A percentile compares a stretch with the other conserved stretches of the same genome.
phyloP scores from a whole-genome alignment of 495 filamentous ascomycete genomes.

The Jackrogersella minutella region DNA sequence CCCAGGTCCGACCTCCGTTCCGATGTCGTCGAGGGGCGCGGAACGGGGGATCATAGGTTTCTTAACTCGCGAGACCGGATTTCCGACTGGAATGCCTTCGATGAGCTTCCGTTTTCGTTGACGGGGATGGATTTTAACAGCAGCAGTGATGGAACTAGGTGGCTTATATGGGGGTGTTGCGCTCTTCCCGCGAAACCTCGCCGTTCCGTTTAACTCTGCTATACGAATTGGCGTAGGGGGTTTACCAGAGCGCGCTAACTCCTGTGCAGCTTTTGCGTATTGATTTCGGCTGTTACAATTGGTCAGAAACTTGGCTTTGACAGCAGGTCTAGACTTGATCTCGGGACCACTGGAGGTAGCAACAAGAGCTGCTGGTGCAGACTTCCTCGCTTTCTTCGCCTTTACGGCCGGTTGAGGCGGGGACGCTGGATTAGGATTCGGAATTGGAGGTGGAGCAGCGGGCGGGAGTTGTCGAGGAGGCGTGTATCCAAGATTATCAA shows the following conservation, averaged over 20 bases:
- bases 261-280: conserved; percentile 36
- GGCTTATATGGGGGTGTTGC: conserved; percentile 1
- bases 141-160: conserved; percentile 47
- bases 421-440: conserved; percentile 1
- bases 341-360: not conserved
- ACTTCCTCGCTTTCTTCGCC: conserved; percentile 43
- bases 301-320: conserved; percentile 20
- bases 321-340: conserved; percentile 7
- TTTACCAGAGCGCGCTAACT: conserved; percentile 36
- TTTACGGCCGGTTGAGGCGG: conserved; percentile 27
- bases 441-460: conserved; percentile 44
- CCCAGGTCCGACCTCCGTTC: not conserved
- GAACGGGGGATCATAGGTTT: conserved; percentile 4
- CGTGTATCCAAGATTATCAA: conserved; percentile 42
- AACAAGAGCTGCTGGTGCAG: conserved; percentile 33
- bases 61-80: not conserved
- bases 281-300: conserved; percentile 30
- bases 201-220: conserved; percentile 14
- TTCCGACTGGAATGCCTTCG: conserved; percentile 47
- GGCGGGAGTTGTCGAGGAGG: conserved; percentile 19
- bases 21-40: not conserved
- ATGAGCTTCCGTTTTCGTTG: conserved; percentile 55
- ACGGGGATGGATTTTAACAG: conserved; percentile 49
- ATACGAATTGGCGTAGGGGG: conserved; percentile 22
- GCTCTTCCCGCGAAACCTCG: conserved; percentile 12